These are phyloP conservation scores for Tieghemiomyces parasiticus DNA, from an alignment of 192 early-diverging fungal genomes.

Conservation along the genomic window DNA sequence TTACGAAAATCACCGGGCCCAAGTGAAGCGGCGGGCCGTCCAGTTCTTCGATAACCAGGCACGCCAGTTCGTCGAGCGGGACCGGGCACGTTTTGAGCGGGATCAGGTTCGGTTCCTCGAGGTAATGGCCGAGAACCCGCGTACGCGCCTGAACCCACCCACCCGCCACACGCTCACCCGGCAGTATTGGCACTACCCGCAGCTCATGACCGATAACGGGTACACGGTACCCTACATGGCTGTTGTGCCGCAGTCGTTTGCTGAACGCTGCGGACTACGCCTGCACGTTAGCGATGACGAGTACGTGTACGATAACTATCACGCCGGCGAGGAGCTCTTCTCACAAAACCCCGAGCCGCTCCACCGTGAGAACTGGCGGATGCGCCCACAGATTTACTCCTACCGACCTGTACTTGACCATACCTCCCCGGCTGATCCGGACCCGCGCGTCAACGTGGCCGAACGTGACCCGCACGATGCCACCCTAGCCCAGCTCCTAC, in stretches of 20 bases:
- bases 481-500: background rate
- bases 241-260: background rate
- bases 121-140: background rate
- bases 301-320: background rate
- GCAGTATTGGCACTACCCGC: background rate
- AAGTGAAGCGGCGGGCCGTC: background rate
- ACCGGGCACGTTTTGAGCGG: background rate
- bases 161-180: background rate
- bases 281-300: background rate
- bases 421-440: background rate
- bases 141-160: background rate
- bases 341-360: background rate
- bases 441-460: background rate
- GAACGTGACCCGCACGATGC: background rate
- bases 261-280: background rate
- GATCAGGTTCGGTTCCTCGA: too few species aligned
- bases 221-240: background rate
- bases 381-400: background rate
- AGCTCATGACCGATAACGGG: background rate
- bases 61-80: background rate
- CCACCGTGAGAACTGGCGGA: background rate
- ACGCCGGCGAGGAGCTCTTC: background rate
- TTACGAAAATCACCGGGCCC: background rate
- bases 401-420: background rate
- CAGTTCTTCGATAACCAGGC: background rate